These are phyloP conservation scores for Stentor coeruleus DNA, from an alignment of 73 alveolate genomes.

Conservation along the genomic window DNA sequence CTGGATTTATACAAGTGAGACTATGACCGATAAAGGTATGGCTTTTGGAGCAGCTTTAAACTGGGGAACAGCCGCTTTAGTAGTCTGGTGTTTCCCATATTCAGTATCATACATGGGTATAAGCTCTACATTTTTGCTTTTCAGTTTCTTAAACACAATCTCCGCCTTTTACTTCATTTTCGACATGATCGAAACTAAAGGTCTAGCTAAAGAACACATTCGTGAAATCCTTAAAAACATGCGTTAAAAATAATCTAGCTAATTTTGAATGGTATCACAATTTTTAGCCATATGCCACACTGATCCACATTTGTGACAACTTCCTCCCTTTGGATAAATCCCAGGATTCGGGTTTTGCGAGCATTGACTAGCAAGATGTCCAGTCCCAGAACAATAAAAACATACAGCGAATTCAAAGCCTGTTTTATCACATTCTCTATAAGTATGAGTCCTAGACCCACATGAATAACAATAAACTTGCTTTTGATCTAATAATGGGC, in stretches of 20 bases:
- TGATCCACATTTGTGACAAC: slow-evolving; percentile 30
- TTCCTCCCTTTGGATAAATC: slow-evolving; percentile 27
- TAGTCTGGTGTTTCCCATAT: not conserved
- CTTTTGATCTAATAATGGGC: slow-evolving; percentile 5
- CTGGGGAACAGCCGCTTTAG: not conserved
- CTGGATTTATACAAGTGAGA: not conserved
- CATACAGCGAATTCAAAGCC: slow-evolving; percentile 25
- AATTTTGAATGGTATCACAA: too few species aligned
- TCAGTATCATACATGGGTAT: not conserved
- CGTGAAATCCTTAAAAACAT: not conserved
- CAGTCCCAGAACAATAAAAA: slow-evolving; percentile 21
- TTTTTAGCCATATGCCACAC: slow-evolving; percentile 26
- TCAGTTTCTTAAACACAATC: too few species aligned
- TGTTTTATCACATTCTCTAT: not conserved
- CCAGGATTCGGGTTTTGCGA: slow-evolving; percentile 24
- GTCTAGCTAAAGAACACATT: not conserved
- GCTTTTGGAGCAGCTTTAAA: not conserved
- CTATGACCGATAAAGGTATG: not conserved
- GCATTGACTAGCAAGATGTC: slow-evolving; percentile 30
- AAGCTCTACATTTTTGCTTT: not conserved
- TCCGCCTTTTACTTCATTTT: not conserved
- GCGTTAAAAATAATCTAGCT: too few species aligned
- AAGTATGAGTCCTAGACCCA: slow-evolving; percentile 24
- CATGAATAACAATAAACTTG: slow-evolving; percentile 21
- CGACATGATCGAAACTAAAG: not conserved